Evolutionary conservation across 257 asterid genomes (phyloP).

Genomic region (Salvia rosmarinus): DNA sequence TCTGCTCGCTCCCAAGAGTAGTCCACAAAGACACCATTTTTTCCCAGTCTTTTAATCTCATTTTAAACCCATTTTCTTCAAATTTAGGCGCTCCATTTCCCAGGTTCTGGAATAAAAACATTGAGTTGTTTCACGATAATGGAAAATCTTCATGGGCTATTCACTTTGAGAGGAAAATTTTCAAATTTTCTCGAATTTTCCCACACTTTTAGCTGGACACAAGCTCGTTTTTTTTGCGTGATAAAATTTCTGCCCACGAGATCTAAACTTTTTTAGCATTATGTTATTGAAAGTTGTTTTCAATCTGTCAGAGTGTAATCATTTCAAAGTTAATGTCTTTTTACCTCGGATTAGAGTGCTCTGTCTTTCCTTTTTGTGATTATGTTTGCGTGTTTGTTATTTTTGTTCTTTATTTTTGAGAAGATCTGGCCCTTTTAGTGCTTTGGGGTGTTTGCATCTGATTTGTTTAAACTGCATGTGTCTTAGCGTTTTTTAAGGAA

Average conservation of each 20-base stretch:
- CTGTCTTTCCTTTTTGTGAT: conserved; percentile 45
- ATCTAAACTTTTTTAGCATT: conserved; percentile 30
- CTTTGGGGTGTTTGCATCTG: conserved; percentile 41
- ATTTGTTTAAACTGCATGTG: conserved; percentile 53
- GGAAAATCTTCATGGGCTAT: conserved; percentile 8
- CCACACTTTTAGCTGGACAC: neutral
- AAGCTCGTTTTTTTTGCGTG: conserved; percentile 4
- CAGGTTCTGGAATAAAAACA: conserved; percentile 10
- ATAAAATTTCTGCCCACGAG: conserved; percentile 31
- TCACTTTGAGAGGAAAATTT: conserved; percentile 10
- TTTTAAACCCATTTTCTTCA: conserved; percentile 2
- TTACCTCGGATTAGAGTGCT: conserved; percentile 42
- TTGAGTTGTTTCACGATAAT: conserved; percentile 8
- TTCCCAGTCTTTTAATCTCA: neutral
- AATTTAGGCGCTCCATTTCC: conserved; percentile 28
- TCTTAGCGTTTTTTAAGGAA: conserved; percentile 49
- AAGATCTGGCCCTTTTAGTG: conserved; percentile 34
- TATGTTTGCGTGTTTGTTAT: conserved; percentile 45
- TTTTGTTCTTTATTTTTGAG: conserved; percentile 21
- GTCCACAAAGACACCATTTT: neutral
- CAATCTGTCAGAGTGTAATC: conserved; percentile 29
- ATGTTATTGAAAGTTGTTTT: conserved; percentile 15
- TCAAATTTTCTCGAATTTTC: neutral
- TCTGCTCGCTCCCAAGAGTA: neutral
- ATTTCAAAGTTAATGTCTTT: conserved; percentile 47